Evolutionary conservation across 768 basidiomycete species (phyloP), one percentile per base, ranked within the genome.

Genomic region (Neoboletus subvelutipes): DNA sequence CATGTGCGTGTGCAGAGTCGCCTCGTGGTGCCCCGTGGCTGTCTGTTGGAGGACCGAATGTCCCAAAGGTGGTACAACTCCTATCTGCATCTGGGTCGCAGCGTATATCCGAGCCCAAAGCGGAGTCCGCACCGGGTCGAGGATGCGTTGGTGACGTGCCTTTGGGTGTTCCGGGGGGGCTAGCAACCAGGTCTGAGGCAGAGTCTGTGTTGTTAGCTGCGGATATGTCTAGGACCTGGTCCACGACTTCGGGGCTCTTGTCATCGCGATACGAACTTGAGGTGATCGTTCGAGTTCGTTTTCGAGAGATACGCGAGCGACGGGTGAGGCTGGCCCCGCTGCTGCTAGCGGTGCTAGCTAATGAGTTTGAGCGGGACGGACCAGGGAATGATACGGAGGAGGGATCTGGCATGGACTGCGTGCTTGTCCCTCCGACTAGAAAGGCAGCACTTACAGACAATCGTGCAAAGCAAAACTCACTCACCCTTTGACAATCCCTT

Each of bases 261-360:
- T 63, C 64, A 52, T 74, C 71, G 56, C 42, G 52, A 56, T 45
- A 56, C 58, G 59, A 71, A 61, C 52, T 59, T 54, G 45, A 72
- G 67, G 78, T 80, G 53, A 80, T 71, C 24, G 84, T 83, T 66
- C 69, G 76, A 50, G 82, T 83, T 71, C 84, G 81, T 59, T 79
- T 74, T 65, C 82, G 75, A 43, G 77, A 80, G 57, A 80, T 71
- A 43, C 71, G 69, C 26, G 72, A 72, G 46, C 82, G 79, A 60
- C 84, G 81, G 34, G 77, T 67, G 46, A 86, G 79, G 63, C 79
- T 80, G 28, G 75, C 71, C 5, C 75, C 76, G 64, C 81, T 84
- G 53, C 71, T 75, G 56, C 78, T 72, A 68, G 80, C 80, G 20
- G 80, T 71, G 56, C 73, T 74, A 5, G 73, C 68, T 41, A 58